A percentile compares a stretch with the other conserved stretches of the same genome.
These are phyloP conservation scores for Tubosaeta sp. DNA, from an alignment of 768 basidiomycete genomes.

Conservation along the genomic window DNA sequence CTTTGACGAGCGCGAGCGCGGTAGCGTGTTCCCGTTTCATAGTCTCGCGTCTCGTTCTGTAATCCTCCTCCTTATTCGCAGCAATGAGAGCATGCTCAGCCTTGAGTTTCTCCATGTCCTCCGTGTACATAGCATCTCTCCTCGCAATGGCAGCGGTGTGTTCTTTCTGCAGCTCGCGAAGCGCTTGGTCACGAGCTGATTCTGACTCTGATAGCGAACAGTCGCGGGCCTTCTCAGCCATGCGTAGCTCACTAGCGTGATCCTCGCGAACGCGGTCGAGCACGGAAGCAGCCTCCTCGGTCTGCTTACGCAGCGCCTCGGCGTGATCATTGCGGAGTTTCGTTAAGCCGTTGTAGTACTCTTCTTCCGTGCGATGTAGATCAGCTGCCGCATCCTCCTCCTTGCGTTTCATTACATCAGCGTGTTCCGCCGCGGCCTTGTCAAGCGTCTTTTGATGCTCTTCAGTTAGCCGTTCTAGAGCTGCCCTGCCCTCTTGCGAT, in stretches of 20 bases:
- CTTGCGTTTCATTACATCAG: conserved; percentile 52
- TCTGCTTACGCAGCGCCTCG: conserved; percentile 57
- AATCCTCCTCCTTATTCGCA: conserved; percentile 57
- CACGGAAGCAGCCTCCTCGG: conserved; percentile 53
- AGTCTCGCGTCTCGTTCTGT: conserved; percentile 34
- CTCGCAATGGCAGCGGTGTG: conserved; percentile 61
- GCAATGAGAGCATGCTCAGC: conserved; percentile 55
- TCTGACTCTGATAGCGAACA: conserved; percentile 73
- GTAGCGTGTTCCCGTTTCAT: conserved; percentile 35
- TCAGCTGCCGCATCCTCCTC: conserved; percentile 54
- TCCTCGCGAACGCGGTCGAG: conserved; percentile 74
- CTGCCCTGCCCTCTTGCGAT: conserved; percentile 50
- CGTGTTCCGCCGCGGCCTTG: conserved; percentile 50
- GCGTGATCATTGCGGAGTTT: conserved; percentile 73
- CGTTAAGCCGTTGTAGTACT: conserved; percentile 77
- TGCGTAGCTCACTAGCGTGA: conserved; percentile 67
- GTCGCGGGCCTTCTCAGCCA: conserved; percentile 71
- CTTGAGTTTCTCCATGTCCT: conserved; percentile 63
- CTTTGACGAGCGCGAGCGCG: conserved; percentile 26
- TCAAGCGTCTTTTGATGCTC: conserved; percentile 52
- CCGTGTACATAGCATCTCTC: conserved; percentile 60
- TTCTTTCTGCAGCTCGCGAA: conserved; percentile 69
- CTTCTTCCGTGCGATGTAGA: conserved; percentile 69
- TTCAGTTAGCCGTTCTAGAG: conserved; percentile 43
- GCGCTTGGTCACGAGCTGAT: conserved; percentile 54